Base-by-base conservation (phyloP, 805 yeast species). In the Pichia californica region DNA sequence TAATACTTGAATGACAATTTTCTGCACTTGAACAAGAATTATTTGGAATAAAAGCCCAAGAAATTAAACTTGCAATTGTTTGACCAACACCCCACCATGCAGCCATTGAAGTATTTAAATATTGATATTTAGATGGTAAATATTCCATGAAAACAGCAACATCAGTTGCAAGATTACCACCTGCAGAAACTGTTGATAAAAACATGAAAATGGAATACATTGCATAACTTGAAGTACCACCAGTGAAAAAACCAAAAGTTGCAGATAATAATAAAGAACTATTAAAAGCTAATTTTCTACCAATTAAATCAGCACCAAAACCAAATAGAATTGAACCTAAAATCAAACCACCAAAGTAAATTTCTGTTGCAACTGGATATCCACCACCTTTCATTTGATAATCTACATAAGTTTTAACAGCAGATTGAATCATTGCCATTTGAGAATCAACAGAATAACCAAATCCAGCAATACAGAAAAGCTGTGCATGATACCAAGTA, bases 1-100 rank as follows among this genome's bases (percentile, higher is more conserved):
- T 23, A 3, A 23, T 23, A 7, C 9, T 23, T 23, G 25, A 23
- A 23, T 7, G 6, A 23, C 25, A 23, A 23, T 23, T 23, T 23
- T 23, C 25, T 23, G 25, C 25, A 23, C 25, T 23, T 7, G 25
- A 23, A 23, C 25, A 23, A 23, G 25, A 23, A 23, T 23, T 23
- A 23, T 23, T 23, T 23, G 25, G 25, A 23, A 23, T 23, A 23
- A 23, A 23, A 23, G 25, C 25, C 25, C 25, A 23, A 23, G 25
- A 71, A 31, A 76, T 51, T 16, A 76, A 57, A 29, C 66, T 66
- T 13, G 78, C 70, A 30, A 77, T 61, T 4, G 78, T 68, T 54
- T 77, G 82, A 21, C 82, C 83, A 27, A 78, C 62, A 35, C 81
- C 79, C 83, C 83, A 78, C 75, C 71, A 79, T 35, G 68, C 61